Conservation (phyloP, 2,329 filamentous ascomycete genomes). For the Cytospora piceae region DNA sequence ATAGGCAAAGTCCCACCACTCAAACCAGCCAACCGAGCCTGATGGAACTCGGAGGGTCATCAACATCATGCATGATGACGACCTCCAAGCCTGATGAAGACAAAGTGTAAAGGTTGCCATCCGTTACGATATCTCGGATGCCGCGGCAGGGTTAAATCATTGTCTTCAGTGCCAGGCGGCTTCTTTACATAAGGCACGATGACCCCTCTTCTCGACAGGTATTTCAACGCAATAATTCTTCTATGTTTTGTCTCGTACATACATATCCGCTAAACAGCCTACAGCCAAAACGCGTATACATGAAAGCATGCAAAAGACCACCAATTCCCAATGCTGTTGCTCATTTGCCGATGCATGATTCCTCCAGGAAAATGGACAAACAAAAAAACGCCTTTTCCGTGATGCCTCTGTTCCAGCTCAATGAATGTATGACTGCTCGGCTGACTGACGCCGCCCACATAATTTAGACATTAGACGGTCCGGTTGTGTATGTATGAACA, state of each 20-base stretch:
- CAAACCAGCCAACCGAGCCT: not conserved
- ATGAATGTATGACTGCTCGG: conserved; percentile 12
- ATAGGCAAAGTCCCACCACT: conserved; percentile 5
- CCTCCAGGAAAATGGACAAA: not conserved
- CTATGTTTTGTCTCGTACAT: not conserved
- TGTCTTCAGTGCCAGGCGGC: no score
- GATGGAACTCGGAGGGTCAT: not conserved
- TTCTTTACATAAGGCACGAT: not conserved
- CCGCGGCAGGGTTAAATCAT: no score
- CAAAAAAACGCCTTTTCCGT: conserved; percentile 1
- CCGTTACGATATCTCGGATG: not conserved
- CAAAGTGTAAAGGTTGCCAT: not conserved
- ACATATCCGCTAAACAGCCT: not conserved
- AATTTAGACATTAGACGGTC: conserved; percentile 19
- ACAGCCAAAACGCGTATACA: not conserved
- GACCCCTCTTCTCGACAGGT: not conserved
- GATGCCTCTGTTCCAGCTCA: conserved; percentile 6
- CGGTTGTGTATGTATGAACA: not conserved
- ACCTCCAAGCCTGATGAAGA: not conserved
- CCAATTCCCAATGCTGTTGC: not conserved
- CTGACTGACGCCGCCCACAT: conserved; percentile 13
- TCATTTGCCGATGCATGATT: conserved; percentile 3
- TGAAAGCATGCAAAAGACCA: not conserved
- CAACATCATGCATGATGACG: not conserved
- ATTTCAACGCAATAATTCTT: not conserved